Conservation (phyloP, 179 eudicot genomes). For the Silene vulgaris region DNA sequence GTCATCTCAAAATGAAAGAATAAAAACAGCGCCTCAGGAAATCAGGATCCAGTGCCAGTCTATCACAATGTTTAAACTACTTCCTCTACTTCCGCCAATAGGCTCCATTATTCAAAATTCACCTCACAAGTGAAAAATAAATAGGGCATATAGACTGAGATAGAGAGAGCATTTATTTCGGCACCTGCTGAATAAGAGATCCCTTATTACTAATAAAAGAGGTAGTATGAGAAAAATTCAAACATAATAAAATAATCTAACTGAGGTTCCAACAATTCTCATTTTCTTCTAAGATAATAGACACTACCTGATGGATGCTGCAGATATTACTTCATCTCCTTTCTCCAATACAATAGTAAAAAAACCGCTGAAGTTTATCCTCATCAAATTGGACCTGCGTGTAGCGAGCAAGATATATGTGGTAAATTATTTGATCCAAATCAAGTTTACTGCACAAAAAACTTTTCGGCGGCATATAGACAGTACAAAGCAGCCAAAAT, state of each 20-base stretch:
- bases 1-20: too few species aligned
- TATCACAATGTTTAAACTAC: too few species aligned
- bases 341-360: slow-evolving; percentile 41
- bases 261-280: not conserved
- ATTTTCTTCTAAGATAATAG: not conserved
- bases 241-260: too few species aligned
- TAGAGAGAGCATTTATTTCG: not conserved
- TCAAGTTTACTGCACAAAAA: not conserved
- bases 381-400: slow-evolving; percentile 41
- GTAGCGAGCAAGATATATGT: not conserved
- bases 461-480: not conserved
- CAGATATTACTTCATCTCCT: slow-evolving; percentile 46
- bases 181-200: not conserved
- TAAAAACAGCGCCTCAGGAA: too few species aligned
- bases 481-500: not conserved
- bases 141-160: too few species aligned
- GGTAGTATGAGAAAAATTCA: not conserved
- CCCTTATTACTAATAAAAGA: not conserved
- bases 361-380: slow-evolving; percentile 38
- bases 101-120: too few species aligned
- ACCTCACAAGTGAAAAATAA: too few species aligned
- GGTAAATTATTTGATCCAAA: not conserved
- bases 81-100: too few species aligned
- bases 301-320: slow-evolving; percentile 46
- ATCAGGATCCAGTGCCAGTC: too few species aligned